Conservation (phyloP, 768 basidiomycete species). For the Amanita pseudoporphyria region DNA sequence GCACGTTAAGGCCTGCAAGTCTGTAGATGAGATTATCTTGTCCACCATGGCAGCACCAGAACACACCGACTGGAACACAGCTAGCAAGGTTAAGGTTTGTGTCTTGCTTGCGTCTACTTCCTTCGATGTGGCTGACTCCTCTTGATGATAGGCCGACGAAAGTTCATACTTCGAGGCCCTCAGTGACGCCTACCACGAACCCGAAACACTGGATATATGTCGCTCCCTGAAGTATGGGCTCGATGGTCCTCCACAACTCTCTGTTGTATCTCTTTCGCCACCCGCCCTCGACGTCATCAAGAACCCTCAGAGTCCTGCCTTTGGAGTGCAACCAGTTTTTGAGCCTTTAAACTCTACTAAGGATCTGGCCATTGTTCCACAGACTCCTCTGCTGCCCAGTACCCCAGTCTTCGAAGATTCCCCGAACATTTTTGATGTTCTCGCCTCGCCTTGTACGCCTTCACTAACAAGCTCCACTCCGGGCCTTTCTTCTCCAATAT, state of each 20-base stretch:
- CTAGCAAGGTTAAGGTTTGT: not conserved
- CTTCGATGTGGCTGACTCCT: not conserved
- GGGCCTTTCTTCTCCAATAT: not conserved
- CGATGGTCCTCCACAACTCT: not conserved
- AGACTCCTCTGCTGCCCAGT: slow-evolving; percentile 1
- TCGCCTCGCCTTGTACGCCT: slow-evolving; percentile 1
- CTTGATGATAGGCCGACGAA: not conserved
- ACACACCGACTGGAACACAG: not conserved
- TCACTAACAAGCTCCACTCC: slow-evolving; percentile 4
- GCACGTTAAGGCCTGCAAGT: not conserved
- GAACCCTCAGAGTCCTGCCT: not conserved
- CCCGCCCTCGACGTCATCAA: not conserved
- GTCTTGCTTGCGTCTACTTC: not conserved
- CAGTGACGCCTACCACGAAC: slow-evolving; percentile 5
- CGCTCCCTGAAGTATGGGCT: slow-evolving; percentile 5
- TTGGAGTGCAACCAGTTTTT: not conserved
- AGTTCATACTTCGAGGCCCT: slow-evolving; percentile 1
- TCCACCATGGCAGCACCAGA: not conserved
- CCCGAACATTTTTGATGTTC: not conserved
- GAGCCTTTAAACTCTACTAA: not conserved
- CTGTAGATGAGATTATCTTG: not conserved
- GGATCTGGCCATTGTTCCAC: not conserved
- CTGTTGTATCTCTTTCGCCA: not conserved
- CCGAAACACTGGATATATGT: slow-evolving; percentile 1
- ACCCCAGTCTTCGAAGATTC: slow-evolving; percentile 6